These are phyloP conservation scores for Metarhizium guizhouense DNA, from an alignment of 2,329 filamentous ascomycete species.

Conservation along the genomic window DNA sequence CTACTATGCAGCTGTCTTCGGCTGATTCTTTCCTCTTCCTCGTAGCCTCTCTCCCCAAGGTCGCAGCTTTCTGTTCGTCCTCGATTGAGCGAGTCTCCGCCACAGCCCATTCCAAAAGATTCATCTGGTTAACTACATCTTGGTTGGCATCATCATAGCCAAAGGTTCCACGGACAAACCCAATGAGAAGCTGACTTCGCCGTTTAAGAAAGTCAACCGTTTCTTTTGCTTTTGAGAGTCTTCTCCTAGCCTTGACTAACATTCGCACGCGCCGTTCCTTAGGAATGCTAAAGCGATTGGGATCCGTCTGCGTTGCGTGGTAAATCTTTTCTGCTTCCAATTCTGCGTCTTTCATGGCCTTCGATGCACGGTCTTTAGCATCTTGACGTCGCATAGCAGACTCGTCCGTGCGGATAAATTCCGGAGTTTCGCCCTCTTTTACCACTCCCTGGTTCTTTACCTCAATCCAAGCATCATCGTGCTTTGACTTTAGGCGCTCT, in stretches of 20 bases:
- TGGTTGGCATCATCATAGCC: slow-evolving; percentile 5
- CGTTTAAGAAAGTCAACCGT: neutral
- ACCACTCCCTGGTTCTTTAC: slow-evolving; percentile 19
- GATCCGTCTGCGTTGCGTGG: slow-evolving; percentile 1
- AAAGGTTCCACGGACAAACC: slow-evolving; percentile 5
- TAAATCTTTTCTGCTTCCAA: neutral
- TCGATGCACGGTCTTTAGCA: neutral
- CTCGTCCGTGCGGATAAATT: slow-evolving; percentile 3
- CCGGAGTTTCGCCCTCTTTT: slow-evolving; percentile 9
- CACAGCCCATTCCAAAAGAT: slow-evolving; percentile 16
- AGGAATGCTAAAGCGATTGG: neutral
- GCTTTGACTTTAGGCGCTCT: slow-evolving; percentile 12
- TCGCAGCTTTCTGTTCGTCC: slow-evolving; percentile 7
- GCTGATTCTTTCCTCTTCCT: too few relatives aligned
- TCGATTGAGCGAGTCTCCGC: slow-evolving; percentile 6
- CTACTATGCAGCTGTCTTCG: too few relatives aligned
- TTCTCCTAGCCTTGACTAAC: neutral
- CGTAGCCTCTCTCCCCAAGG: too few relatives aligned
- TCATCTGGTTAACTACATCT: slow-evolving; percentile 10
- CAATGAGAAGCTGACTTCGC: neutral
- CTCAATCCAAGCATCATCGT: slow-evolving; percentile 21
- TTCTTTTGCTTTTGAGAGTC: neutral
- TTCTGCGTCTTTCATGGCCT: neutral
- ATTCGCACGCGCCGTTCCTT: slow-evolving; percentile 2
- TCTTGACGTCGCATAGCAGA: neutral